Percentiles rank a stretch among this genome's conserved stretches.
Conservation (phyloP, 805 yeast species). For the Saturnispora saitoi region DNA sequence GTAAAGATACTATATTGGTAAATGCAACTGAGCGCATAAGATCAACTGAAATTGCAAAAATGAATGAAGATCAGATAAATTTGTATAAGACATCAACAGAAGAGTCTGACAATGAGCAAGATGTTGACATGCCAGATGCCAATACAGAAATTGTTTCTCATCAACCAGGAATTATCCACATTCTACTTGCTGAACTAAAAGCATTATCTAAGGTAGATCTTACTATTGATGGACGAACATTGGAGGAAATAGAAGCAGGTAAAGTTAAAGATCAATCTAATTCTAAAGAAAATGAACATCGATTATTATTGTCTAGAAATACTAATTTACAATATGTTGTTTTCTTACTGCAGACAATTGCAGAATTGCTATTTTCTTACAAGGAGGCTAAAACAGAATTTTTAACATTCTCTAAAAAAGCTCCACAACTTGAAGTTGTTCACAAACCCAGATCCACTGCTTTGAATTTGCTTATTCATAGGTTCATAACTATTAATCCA, state of each 20-base stretch:
- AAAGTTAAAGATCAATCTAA: slow-evolving; percentile 16
- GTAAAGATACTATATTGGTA: slow-evolving; percentile 12
- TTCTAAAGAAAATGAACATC: slow-evolving; percentile 18
- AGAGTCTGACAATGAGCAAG: slow-evolving; percentile 13
- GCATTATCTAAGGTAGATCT: slow-evolving; percentile 24
- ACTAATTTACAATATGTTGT: slow-evolving; percentile 55
- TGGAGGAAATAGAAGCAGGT: slow-evolving; percentile 15
- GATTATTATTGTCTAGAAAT: slow-evolving; percentile 35
- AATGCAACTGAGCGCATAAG: slow-evolving; percentile 15
- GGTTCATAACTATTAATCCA: slow-evolving; percentile 52
- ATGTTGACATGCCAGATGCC: slow-evolving; percentile 20
- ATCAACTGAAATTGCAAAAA: slow-evolving; percentile 12
- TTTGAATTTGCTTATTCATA: slow-evolving; percentile 67
- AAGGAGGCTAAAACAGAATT: slow-evolving; percentile 76
- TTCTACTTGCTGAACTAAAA: slow-evolving; percentile 60
- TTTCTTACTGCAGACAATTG: slow-evolving; percentile 56
- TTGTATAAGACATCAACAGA: slow-evolving; percentile 1
- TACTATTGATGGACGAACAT: slow-evolving; percentile 14
- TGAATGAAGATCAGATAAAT: slow-evolving; percentile 21
- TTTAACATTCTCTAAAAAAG: slow-evolving; percentile 62
- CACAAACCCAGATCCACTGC: slow-evolving; percentile 71
- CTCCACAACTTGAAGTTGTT: slow-evolving; percentile 24
- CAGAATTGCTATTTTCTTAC: slow-evolving; percentile 71
- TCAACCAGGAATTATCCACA: slow-evolving; percentile 51
- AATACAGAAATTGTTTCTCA: slow-evolving; percentile 14